Evolutionary conservation across 2,329 filamentous ascomycete species (phyloP).

Genomic region (Diplodia corticola): DNA sequence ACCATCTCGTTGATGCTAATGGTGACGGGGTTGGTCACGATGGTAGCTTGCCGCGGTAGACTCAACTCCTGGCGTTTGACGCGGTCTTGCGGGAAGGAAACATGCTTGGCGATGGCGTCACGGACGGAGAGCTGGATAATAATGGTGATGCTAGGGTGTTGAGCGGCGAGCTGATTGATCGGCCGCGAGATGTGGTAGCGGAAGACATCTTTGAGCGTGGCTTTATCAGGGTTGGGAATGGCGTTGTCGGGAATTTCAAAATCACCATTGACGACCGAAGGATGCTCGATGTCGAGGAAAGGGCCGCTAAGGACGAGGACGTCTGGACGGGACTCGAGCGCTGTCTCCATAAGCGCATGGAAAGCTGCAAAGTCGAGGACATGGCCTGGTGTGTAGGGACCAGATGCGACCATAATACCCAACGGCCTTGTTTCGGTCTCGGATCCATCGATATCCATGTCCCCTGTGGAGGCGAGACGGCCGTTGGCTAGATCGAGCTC

Average conservation of each 20-base stretch:
- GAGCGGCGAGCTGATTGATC: conserved; percentile 67
- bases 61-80: conserved; percentile 71
- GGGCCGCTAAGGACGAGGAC: conserved; percentile 79
- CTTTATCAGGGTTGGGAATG: conserved; percentile 62
- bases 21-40: conserved; percentile 89
- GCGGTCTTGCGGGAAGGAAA: conserved; percentile 80
- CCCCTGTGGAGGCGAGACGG: conserved; percentile 60
- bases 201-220: conserved; percentile 81
- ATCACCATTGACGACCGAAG: conserved; percentile 67
- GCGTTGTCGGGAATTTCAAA: conserved; percentile 44
- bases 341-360: conserved; percentile 75
- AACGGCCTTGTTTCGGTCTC: conserved; percentile 63
- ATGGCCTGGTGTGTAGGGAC: conserved; percentile 89
- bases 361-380: conserved; percentile 89
- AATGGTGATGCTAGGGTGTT: conserved; percentile 77
- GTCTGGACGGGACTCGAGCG: conserved; percentile 73
- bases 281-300: conserved; percentile 90
- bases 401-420: conserved; percentile 74
- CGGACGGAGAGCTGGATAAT: conserved; percentile 81
- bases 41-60: conserved; percentile 71
- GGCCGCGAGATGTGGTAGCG: conserved; percentile 73
- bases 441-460: conserved; percentile 29
- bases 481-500: conserved; percentile 69
- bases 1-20: conserved; percentile 84
- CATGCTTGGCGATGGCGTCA: conserved; percentile 77